Evolutionary conservation across 164 flowering plant species (phyloP).

Genomic region (Aristolochia fimbriata): DNA sequence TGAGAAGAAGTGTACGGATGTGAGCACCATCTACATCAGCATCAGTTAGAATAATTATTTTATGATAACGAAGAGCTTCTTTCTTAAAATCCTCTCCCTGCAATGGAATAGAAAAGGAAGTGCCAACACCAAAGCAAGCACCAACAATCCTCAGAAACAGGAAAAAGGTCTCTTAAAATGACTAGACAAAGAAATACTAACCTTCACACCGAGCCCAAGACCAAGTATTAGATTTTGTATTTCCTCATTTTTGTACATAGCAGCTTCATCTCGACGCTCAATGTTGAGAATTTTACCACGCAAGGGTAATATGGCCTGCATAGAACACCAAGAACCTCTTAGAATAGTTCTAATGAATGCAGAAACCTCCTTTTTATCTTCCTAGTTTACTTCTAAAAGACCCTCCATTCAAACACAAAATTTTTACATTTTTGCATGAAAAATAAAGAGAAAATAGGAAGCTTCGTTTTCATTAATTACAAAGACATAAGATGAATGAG

Average conservation of each 20-base stretch:
- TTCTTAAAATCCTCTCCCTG: constrained; percentile 94
- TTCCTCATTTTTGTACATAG: constrained; percentile 95
- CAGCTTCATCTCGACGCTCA: constrained; percentile 88
- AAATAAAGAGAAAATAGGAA: too few species aligned
- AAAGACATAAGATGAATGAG: too few species aligned
- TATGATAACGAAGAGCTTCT: constrained; percentile 90
- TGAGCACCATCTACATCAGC: constrained; percentile 99
- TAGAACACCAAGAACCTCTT: too few species aligned
- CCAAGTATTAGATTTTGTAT: constrained; percentile 87
- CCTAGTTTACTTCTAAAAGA: too few species aligned
- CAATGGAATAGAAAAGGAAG: constrained; percentile 3
- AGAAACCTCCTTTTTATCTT: too few species aligned
- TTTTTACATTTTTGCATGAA: too few species aligned
- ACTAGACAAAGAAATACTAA: constrained; percentile 11
- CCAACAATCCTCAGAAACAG: not conserved
- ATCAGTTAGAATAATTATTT: constrained; percentile 91
- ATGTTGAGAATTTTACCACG: constrained; percentile 91
- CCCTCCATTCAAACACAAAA: too few species aligned
- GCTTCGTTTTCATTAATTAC: too few species aligned
- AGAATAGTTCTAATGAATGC: too few species aligned
- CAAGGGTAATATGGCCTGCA: constrained; percentile 92
- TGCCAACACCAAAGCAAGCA: not conserved
- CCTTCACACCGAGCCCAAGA: constrained; percentile 97
- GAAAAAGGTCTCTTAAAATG: not conserved
- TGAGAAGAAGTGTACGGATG: constrained; percentile 83